Base-by-base conservation (phyloP, 164 flowering plant species). In the Vitis riparia region DNA sequence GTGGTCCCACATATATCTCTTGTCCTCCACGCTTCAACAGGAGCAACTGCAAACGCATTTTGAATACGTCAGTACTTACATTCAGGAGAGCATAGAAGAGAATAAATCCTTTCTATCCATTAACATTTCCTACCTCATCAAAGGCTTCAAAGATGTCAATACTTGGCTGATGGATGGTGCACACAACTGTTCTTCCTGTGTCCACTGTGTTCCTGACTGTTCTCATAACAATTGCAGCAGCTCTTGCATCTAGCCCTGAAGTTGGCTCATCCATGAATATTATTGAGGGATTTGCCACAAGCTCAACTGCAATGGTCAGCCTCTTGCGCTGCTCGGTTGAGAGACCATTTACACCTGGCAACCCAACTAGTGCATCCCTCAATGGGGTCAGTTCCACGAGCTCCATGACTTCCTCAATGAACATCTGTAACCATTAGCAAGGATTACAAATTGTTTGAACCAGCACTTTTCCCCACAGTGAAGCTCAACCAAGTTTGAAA, bases 221-320 rank as follows among this genome's bases (percentile, higher is more conserved):
- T 72, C 91, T 80, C 91, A 87, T 87, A 61, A 87, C 91, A 71
- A 87, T 83, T 1, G 91, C 91, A 10, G 91, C 91, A 59, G 91
- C 91, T 75, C 91, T 77, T 10, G 91, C 91, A 81, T 88, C 91
- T 0, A 88, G 80, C 16, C 91, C 91, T 27, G 91, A 86, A 12
- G 91, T 88, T 66, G 91, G 91, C 66, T 88, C 91, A 68, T 88
- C 91, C 88, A 88, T 84, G 78, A 88, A 88, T 55, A 88, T 86
- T 29, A 88, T 84, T 9, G 91, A 88, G 0, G 91, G 89, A 63
- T 88, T 87, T 0, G 91, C 89, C 59, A 87, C 88, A 1, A 85
- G 82, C 78, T 87, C 91, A 30, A 87, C 91, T 11, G 91, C 86
- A 37, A 85, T 87, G 8, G 91, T 87, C 8, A 87, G 70, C 73